These are phyloP conservation scores for Populus trichocarpa DNA, from an alignment of 441 rosid genomes.

Conservation along the genomic window DNA sequence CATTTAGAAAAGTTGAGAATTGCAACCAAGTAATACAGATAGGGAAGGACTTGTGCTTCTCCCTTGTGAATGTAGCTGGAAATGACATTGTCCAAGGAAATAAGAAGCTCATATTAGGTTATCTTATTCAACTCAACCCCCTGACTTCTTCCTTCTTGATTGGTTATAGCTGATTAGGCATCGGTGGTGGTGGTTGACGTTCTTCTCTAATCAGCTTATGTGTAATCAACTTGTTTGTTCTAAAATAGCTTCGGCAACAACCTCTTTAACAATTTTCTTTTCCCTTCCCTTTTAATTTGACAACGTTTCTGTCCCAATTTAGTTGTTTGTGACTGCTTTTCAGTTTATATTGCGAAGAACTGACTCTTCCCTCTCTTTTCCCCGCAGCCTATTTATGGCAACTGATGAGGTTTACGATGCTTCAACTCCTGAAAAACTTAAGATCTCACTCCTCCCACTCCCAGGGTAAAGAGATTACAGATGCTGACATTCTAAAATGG, in stretches of 20 bases:
- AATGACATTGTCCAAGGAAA: constrained; percentile 97
- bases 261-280: neutral
- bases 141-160: neutral
- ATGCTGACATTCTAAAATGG: constrained; percentile 78
- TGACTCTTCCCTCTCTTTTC: constrained; percentile 11
- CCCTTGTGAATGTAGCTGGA: constrained; percentile 96
- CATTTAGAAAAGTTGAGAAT: constrained; percentile 92
- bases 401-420: constrained; percentile 92
- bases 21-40: constrained; percentile 81
- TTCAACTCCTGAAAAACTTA: constrained; percentile 85
- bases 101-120: constrained; percentile 85
- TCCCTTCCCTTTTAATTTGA: neutral
- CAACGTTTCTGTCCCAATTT: neutral
- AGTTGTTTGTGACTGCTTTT: neutral
- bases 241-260: neutral
- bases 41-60: constrained; percentile 74
- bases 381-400: constrained; percentile 86
- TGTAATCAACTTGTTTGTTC: neutral
- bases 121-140: constrained; percentile 2
- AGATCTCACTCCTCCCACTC: constrained; percentile 73
- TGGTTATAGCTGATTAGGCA: neutral
- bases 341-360: neutral
- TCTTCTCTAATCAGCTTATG: neutral
- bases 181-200: neutral
- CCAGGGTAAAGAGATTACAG: constrained; percentile 88